Base-by-base conservation (phyloP, 257 asterid species). In the Gentiana dahurica region DNA sequence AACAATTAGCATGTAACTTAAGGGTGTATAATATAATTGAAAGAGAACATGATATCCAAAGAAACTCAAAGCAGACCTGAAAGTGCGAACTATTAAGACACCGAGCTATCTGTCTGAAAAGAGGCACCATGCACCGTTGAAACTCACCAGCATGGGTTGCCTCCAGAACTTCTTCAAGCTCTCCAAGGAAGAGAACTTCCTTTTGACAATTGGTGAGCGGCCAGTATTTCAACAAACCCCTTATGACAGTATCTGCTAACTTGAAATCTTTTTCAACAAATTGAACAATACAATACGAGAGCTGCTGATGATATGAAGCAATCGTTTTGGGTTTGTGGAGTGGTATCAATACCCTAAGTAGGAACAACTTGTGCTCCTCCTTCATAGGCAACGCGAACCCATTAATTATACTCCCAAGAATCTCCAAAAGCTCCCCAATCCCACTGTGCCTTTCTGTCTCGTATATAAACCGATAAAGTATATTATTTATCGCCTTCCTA, bases 301-400 rank as follows among this genome's bases (percentile, higher is more conserved):
- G 55, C 75, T 89, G 95, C 67, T 79, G 93, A 75, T 83, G 97
- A 67, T 89, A 89, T 54, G 51, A 36, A 0, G 68, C 81, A 8
- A 85, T 38, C 4, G 79, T 61, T 75, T 86, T 85, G n/a, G 92
- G 87, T 61, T 85, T 89, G 73, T 89, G 97, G 15, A 89, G 81
- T 0, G 97, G 97, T 63, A 89, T 83, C 67, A 89, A 76, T 49
- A 75, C 94, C 68, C 94, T 75, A 6, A 75, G 82, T 52, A 89
- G 94, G 66, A 89, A 83, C 79, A 89, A 53, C 79, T 83, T 86
- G 70, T 89, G 97, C 76, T 89, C 97, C 81, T 86, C 97, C 75
- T 89, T 89, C 94, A 89, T 79, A 12, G 97, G 97, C 87, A 86
- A 66, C 8, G 97, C 92, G 51, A 83, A 89, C 47, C 97, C 97